phyloP scores from a whole-genome alignment of 73 alveolate species.

The Stentor coeruleus region DNA sequence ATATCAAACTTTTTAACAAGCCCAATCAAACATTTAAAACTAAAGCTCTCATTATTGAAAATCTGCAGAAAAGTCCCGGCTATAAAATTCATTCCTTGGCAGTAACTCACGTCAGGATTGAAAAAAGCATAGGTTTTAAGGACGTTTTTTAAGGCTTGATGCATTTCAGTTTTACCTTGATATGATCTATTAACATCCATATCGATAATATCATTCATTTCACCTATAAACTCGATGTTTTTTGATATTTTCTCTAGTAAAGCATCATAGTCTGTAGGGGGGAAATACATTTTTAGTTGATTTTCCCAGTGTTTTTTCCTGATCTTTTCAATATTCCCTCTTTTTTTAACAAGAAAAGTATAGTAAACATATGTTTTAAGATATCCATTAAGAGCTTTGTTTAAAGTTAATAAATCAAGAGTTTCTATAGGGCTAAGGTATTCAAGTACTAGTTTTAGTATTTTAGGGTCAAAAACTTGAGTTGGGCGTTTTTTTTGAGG shows the following conservation, averaged over 20 bases:
- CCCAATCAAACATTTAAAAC: conserved; percentile 64
- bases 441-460: too few relatives aligned
- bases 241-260: conserved; percentile 36
- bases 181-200: not conserved
- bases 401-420: too few relatives aligned
- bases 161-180: conserved; percentile 17
- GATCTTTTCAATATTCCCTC: not conserved
- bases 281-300: not conserved
- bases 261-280: conserved; percentile 35
- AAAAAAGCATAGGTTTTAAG: conserved; percentile 69
- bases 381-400: too few relatives aligned
- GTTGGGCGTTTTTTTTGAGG: too few relatives aligned
- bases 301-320: not conserved
- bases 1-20: conserved; percentile 44
- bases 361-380: too few relatives aligned
- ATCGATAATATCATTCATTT: not conserved
- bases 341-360: too few relatives aligned
- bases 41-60: conserved; percentile 61
- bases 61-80: conserved; percentile 69
- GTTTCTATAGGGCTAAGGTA: too few relatives aligned
- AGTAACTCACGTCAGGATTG: conserved; percentile 64
- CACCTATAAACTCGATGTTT: not conserved
- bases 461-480: too few relatives aligned
- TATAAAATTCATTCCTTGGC: conserved; percentile 92
- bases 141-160: conserved; percentile 42